Conservation (phyloP, 73 alveolate species). For the Paramecium pentaurelia region DNA sequence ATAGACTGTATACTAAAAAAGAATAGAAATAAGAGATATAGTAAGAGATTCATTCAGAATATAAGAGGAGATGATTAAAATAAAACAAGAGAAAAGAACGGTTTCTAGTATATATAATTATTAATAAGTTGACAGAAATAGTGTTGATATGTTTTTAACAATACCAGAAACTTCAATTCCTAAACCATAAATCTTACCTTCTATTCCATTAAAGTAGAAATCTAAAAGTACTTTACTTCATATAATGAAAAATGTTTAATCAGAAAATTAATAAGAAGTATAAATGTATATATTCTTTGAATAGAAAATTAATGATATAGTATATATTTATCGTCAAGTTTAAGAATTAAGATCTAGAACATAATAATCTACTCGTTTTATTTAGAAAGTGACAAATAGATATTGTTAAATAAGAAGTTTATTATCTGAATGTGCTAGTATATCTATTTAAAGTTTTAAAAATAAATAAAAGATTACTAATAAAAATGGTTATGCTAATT, state of each 20-base stretch:
- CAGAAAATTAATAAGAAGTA: background rate
- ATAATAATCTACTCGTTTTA: background rate
- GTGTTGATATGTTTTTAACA: background rate
- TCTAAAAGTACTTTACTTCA: background rate
- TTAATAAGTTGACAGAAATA: background rate
- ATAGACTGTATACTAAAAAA: background rate
- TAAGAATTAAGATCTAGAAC: background rate
- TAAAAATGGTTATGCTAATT: conserved; percentile 46
- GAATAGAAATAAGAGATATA: conserved; percentile 32
- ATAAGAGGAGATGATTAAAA: background rate
- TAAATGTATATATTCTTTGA: background rate
- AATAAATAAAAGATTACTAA: conserved; percentile 2
- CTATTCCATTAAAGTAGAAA: conserved; percentile 5
- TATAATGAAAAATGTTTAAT: background rate
- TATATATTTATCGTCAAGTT: background rate
- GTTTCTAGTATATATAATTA: background rate
- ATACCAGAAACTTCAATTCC: background rate
- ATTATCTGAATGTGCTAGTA: background rate
- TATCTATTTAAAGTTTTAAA: conserved; percentile 3
- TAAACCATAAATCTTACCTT: background rate
- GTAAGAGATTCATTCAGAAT: background rate
- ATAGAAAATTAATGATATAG: background rate
- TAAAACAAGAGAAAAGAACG: background rate
- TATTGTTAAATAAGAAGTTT: background rate
- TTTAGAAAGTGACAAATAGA: background rate